Conservation (phyloP, 176 grass and related monocot genomes). For the Eleusine coracana region DNA sequence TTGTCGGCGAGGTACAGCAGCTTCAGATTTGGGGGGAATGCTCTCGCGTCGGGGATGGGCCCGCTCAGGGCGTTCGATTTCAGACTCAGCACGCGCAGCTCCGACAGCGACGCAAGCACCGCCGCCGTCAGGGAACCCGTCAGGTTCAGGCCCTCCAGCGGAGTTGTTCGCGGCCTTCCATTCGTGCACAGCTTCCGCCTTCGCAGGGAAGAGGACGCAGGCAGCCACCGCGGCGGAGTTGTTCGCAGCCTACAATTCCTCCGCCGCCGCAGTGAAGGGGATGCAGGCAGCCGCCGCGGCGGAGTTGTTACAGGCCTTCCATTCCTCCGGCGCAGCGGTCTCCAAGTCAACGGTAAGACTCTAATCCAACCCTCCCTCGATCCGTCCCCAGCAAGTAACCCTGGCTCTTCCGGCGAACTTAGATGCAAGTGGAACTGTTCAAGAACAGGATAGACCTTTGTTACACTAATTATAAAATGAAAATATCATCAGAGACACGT, state of each 20-base stretch:
- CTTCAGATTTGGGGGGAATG: conserved; percentile 75
- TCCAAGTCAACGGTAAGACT: conserved; percentile 43
- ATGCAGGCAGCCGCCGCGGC: conserved; percentile 40
- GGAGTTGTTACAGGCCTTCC: conserved; percentile 35
- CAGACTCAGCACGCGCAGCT: conserved; percentile 92
- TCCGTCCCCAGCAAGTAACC: too few relatives aligned
- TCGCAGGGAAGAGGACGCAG: conserved; percentile 12
- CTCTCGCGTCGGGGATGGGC: conserved; percentile 69
- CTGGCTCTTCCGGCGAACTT: too few relatives aligned
- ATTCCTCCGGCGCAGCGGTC: conserved; percentile 35
- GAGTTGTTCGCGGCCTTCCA: too few relatives aligned
- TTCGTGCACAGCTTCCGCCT: too few relatives aligned
- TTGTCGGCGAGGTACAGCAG: conserved; percentile 86
- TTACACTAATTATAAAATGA: too few relatives aligned
- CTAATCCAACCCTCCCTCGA: too few relatives aligned
- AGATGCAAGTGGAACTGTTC: too few relatives aligned
- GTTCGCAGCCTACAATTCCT: conserved; percentile 38
- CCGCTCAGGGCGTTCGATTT: conserved; percentile 80
- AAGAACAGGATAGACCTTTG: too few relatives aligned
- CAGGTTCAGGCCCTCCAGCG: conserved; percentile 80
- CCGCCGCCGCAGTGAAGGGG: background rate
- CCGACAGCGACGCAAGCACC: conserved; percentile 60
- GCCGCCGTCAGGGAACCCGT: conserved; percentile 62
- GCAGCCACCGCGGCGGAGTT: background rate
- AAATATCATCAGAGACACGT: too few relatives aligned